A percentile compares a stretch with the other conserved stretches of the same genome.
phyloP scores from a whole-genome alignment of 116 monocot species.

The Cymodocea nodosa region DNA sequence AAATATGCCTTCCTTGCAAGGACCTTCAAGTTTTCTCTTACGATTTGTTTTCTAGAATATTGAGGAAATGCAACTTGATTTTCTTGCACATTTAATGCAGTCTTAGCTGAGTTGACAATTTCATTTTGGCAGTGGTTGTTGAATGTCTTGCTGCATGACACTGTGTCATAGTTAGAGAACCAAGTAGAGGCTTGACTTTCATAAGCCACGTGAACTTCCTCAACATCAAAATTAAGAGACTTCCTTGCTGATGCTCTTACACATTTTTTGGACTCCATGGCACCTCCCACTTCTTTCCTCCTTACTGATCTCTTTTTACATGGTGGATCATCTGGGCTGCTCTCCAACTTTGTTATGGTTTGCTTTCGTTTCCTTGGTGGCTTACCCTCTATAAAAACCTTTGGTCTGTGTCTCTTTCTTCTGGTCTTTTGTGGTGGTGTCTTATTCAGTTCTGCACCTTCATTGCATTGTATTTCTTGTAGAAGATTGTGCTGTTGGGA shows the following conservation, averaged over 20 bases:
- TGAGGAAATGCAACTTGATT: conserved; percentile 7
- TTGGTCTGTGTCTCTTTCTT: conserved; percentile 65
- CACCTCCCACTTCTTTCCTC: conserved; percentile 19
- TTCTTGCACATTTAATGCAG: conserved; percentile 12
- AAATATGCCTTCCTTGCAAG: conserved; percentile 8
- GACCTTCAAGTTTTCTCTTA: conserved; percentile 26
- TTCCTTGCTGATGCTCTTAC: conserved; percentile 6
- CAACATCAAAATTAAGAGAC: conserved; percentile 9
- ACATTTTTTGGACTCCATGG: neutral
- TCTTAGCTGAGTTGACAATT: conserved; percentile 5
- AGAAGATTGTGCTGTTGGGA: neutral
- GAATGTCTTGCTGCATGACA: neutral
- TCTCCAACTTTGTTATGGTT: conserved; percentile 15
- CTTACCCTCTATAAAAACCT: conserved; percentile 64
- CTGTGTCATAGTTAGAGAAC: neutral
- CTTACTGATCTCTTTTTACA: conserved; percentile 55
- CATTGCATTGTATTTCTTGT: conserved; percentile 7
- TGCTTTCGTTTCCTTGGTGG: conserved; percentile 27
- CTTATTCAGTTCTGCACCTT: conserved; percentile 27
- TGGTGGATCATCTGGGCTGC: conserved; percentile 10
- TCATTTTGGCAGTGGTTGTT: neutral
- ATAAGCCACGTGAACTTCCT: conserved; percentile 3
- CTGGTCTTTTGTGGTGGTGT: conserved; percentile 36
- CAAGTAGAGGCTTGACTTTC: neutral
- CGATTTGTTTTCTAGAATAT: conserved; percentile 15